These are phyloP conservation scores for Neurospora sp. DNA, from an alignment of 2,329 filamentous ascomycete genomes.

Conservation along the genomic window DNA sequence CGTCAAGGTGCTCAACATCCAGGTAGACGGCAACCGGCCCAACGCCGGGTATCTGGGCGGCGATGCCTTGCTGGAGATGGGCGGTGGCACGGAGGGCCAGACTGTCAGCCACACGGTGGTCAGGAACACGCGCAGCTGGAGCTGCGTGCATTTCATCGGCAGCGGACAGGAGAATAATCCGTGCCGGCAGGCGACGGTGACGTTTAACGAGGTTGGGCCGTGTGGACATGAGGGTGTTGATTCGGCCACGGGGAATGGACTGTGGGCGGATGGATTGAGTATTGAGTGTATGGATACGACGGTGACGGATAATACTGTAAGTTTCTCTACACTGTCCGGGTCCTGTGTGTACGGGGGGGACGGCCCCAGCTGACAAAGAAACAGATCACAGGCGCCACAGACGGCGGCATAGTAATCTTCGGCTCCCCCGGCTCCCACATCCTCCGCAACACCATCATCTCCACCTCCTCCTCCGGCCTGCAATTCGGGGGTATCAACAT, in stretches of 20 bases:
- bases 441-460: conserved; percentile 16
- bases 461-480: conserved; percentile 11
- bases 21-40: conserved; percentile 18
- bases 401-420: conserved; percentile 20
- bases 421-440: conserved; percentile 17
- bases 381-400: conserved; percentile 16
- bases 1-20: conserved; percentile 17
- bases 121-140: conserved; percentile 18
- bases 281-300: conserved; percentile 17
- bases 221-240: conserved; percentile 17
- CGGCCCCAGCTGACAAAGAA: neutral
- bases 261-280: conserved; percentile 19
- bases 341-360: too few relatives aligned
- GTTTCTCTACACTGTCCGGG: neutral
- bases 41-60: conserved; percentile 15
- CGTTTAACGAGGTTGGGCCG: conserved; percentile 18
- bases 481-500: conserved; percentile 20
- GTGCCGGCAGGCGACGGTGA: conserved; percentile 15
- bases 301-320: conserved; percentile 16
- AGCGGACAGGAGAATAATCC: conserved; percentile 14
- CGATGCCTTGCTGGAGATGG: conserved; percentile 20
- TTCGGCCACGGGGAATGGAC: conserved; percentile 8
- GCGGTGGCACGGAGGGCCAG: conserved; percentile 14
- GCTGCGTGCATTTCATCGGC: conserved; percentile 19
- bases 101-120: conserved; percentile 13